Percentiles rank a stretch among this genome's conserved stretches.
These are phyloP conservation scores for Cryomyces minteri DNA, from an alignment of 495 filamentous ascomycete genomes.

Conservation along the genomic window DNA sequence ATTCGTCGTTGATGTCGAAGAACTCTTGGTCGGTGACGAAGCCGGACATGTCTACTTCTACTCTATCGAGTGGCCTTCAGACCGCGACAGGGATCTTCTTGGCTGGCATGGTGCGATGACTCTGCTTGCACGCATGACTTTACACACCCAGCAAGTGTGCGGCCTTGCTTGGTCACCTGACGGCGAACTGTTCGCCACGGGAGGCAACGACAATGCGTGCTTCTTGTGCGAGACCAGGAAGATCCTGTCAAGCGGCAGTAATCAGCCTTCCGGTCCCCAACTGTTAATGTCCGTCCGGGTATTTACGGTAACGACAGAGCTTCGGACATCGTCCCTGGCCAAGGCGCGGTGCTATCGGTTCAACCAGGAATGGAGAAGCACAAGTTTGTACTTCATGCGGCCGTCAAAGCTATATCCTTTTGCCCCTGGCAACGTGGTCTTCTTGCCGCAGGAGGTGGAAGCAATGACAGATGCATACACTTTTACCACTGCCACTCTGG, in stretches of 20 bases:
- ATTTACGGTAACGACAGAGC: background rate
- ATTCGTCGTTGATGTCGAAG: constrained; percentile 39
- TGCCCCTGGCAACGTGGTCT: constrained; percentile 85
- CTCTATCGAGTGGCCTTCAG: constrained; percentile 63
- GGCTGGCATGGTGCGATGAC: constrained; percentile 65
- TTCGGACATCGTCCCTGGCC: constrained; percentile 21
- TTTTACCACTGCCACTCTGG: constrained; percentile 85
- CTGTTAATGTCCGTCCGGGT: constrained; percentile 2
- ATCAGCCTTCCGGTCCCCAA: background rate
- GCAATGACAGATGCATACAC: constrained; percentile 88
- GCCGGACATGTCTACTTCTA: constrained; percentile 77
- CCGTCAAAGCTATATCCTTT: constrained; percentile 94
- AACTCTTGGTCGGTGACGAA: constrained; percentile 80
- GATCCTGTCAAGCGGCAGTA: constrained; percentile 24
- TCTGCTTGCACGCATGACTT: constrained; percentile 52
- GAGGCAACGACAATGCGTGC: constrained; percentile 83
- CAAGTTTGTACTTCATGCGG: constrained; percentile 61
- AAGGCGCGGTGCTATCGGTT: constrained; percentile 19
- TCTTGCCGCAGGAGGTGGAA: constrained; percentile 80
- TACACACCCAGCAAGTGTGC: constrained; percentile 83
- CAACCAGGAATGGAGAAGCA: constrained; percentile 26
- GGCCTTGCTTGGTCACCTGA: constrained; percentile 75
- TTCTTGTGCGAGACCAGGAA: constrained; percentile 57
- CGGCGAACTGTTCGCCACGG: constrained; percentile 62
- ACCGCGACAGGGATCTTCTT: constrained; percentile 23